Evolutionary conservation across 1,284 basidiomycete genomes (phyloP).

Genomic region (Limonomyces culmigenus): DNA sequence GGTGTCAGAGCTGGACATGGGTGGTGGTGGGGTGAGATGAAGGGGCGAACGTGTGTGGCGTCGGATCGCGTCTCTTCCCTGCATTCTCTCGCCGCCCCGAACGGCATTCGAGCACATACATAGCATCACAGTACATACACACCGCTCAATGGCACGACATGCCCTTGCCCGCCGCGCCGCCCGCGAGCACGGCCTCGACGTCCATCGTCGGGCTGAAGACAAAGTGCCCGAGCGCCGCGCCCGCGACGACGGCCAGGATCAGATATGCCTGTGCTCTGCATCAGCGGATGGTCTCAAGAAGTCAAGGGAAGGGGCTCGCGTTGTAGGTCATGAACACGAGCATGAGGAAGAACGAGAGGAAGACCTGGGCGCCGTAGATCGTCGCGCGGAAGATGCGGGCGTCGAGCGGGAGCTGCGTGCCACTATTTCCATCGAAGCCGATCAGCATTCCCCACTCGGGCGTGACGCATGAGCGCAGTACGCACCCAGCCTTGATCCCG

Average conservation of each 20-base stretch:
- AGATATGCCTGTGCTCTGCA: conserved; percentile 45
- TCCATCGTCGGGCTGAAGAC: conserved; percentile 45
- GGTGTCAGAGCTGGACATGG: too few species aligned
- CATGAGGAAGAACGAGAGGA: conserved; percentile 77
- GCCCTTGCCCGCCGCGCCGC: conserved; percentile 29
- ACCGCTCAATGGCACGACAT: conserved; percentile 41
- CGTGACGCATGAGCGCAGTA: conserved; percentile 5
- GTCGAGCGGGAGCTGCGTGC: conserved; percentile 28
- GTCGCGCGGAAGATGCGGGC: conserved; percentile 39
- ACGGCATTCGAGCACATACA: too few species aligned
- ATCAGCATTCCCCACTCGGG: conserved; percentile 1
- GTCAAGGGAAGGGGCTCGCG: conserved; percentile 21
- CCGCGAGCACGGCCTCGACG: conserved; percentile 34
- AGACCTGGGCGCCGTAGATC: conserved; percentile 49
- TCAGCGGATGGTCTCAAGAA: conserved; percentile 1
- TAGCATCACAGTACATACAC: too few species aligned
- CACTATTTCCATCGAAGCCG: conserved; percentile 9
- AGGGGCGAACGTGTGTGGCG: too few species aligned
- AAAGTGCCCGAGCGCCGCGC: conserved; percentile 59
- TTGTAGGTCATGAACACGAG: conserved; percentile 82
- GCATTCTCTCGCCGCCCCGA: too few species aligned
- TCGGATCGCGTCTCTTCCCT: too few species aligned
- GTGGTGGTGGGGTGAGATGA: too few species aligned
- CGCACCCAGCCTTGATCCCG: conserved; percentile 25
- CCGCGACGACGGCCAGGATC: conserved; percentile 53